Percentiles rank a stretch among this genome's conserved stretches.
Evolutionary conservation across 495 filamentous ascomycete genomes (phyloP).

Genomic region (Thermothielavioides terrestris): DNA sequence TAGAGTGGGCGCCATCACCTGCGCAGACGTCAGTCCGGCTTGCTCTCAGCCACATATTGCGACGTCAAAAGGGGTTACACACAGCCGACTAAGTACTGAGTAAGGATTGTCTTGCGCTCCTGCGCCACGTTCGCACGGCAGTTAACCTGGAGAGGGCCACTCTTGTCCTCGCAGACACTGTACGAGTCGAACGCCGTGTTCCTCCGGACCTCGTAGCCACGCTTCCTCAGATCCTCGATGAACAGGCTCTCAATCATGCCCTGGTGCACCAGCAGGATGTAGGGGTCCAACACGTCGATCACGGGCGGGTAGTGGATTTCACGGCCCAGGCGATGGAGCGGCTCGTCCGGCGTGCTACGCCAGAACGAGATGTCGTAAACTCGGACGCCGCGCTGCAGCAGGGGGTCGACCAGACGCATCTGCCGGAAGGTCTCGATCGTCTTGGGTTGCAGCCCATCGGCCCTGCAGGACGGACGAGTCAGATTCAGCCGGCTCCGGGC

Average conservation of each 20-base stretch:
- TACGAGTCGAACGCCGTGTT: conserved; percentile 50
- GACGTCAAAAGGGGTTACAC: conserved; percentile 13
- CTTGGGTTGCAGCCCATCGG: conserved; percentile 61
- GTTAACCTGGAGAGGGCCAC: conserved; percentile 35
- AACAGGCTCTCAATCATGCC: conserved; percentile 64
- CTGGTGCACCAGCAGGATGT: conserved; percentile 65
- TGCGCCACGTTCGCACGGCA: conserved; percentile 33
- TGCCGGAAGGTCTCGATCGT: conserved; percentile 44
- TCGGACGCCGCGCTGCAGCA: conserved; percentile 53
- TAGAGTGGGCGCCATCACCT: conserved; percentile 46
- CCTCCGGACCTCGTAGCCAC: conserved; percentile 49
- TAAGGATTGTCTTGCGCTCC: conserved; percentile 33
- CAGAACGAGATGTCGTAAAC: conserved; percentile 68
- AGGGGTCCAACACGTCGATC: conserved; percentile 62
- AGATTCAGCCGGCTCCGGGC: not conserved
- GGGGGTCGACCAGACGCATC: conserved; percentile 54
- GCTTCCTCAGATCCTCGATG: conserved; percentile 51
- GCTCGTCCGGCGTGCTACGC: conserved; percentile 50
- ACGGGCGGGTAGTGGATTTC: conserved; percentile 44
- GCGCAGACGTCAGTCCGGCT: conserved; percentile 13
- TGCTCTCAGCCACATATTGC: not conserved
- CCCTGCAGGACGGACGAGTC: conserved; percentile 25
- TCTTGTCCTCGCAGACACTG: conserved; percentile 31
- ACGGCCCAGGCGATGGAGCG: conserved; percentile 46
- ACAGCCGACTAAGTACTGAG: conserved; percentile 48